These are phyloP conservation scores for Staphylotrichum longicolle DNA, from an alignment of 495 filamentous ascomycete genomes.

Conservation along the genomic window DNA sequence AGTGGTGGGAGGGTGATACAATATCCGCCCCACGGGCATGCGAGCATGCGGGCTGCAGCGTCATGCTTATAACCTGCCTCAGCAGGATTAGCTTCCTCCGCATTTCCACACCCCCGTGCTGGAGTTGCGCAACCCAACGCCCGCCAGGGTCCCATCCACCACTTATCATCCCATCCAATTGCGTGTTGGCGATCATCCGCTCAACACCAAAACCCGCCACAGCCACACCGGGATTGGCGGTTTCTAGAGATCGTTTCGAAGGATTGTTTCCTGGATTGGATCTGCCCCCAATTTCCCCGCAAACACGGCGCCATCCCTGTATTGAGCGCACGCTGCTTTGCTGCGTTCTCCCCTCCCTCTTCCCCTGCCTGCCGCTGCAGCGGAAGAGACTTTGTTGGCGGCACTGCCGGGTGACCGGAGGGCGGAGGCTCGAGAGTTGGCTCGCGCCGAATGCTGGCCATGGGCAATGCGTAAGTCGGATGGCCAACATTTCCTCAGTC, in stretches of 20 bases:
- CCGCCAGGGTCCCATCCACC: not conserved
- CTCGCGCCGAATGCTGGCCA: not conserved
- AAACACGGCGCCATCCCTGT: not conserved
- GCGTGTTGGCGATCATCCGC: slow-evolving; percentile 12
- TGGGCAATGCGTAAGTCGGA: slow-evolving; percentile 17
- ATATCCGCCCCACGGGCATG: slow-evolving; percentile 1
- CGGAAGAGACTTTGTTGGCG: not conserved
- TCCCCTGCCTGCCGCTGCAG: not conserved
- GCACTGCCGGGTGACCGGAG: not conserved
- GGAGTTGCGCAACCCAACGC: slow-evolving; percentile 8
- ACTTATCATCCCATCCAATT: slow-evolving; percentile 12
- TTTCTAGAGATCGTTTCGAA: not conserved
- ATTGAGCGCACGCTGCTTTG: slow-evolving; percentile 1
- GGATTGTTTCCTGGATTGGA: not conserved
- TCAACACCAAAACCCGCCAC: slow-evolving; percentile 13
- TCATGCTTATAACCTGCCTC: slow-evolving; percentile 26
- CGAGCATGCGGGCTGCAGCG: slow-evolving; percentile 21
- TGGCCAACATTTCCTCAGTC: not conserved
- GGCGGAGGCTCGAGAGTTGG: too few species aligned
- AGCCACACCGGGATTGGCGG: slow-evolving; percentile 13
- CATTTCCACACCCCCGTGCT: slow-evolving; percentile 14
- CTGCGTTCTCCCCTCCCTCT: not conserved
- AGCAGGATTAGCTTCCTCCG: slow-evolving; percentile 23
- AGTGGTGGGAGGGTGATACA: slow-evolving; percentile 17
- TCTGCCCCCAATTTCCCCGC: not conserved